Evolutionary conservation across 228 moss, liverwort and hornwort genomes (phyloP), one percentile per base, ranked within the genome.

Genomic region (Sphagnum fallax): DNA sequence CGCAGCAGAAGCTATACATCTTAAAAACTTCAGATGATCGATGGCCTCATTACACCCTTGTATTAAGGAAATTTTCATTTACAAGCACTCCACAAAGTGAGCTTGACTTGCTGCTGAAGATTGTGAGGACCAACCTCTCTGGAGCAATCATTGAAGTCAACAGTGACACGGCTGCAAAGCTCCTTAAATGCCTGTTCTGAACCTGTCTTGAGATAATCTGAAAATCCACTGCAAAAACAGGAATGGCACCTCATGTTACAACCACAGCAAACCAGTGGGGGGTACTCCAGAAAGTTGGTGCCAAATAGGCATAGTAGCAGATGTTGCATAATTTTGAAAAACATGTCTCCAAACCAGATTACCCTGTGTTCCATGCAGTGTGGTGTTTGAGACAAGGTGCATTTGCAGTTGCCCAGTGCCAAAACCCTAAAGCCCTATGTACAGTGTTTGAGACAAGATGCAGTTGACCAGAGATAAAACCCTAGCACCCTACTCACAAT

Each of bases 121-220:
- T 32, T 32, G 32, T 32, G 32, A 32, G 48, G 48, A 65, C 75
- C 52, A 47, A 81, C 87, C 88, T 84, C 80, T 75, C 69, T 89
- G 64, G 95, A 95, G 73, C 87, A 92, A 75, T 95, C 88, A 65
- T 83, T 95, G 58, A 95, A 95, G 64, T 78, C 85, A 16, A 49
- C 52, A 5, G 95, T 95, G 64, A 87, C 79, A 79, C 82, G 78
- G 75, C 80, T 68, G 75, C 92, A 95, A 52, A 92, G 77, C 76
- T 87, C 87, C 76, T 92, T 88, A 76, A 84, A 95, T 57, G 76
- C 60, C 62, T 76, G 75, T 64, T 92, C 92, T 64, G 90, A 87
- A 15, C 85, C 82, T 47, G 92, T 74, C 73, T 89, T 87, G 5
- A 95, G 65, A 66, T 89, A 92, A 49, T 90, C 87, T 65, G 73